Conservation (phyloP, 2,329 filamentous ascomycete genomes). For the Aspergillus tanneri region DNA sequence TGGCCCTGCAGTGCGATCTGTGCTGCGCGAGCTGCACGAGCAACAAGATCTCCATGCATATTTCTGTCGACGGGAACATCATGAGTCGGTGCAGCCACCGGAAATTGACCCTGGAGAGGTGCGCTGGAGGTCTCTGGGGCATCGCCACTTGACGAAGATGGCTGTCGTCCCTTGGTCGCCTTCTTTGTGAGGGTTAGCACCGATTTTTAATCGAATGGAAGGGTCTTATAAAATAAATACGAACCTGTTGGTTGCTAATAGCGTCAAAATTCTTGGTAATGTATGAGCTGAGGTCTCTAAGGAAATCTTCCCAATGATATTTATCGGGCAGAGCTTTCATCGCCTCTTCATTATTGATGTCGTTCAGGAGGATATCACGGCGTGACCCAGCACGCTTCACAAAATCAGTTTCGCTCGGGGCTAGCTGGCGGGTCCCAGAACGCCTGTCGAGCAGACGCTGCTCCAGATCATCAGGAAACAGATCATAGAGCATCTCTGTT, state of each 20-base stretch:
- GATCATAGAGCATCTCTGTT: conserved; percentile 57
- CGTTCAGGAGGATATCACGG: conserved; percentile 57
- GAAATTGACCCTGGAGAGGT: conserved; percentile 45
- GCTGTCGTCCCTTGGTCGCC: conserved; percentile 36
- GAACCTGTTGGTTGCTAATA: conserved; percentile 49
- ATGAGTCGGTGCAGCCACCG: conserved; percentile 39
- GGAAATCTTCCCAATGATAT: conserved; percentile 64
- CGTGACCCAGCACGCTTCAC: conserved; percentile 55
- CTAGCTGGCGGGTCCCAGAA: conserved; percentile 54
- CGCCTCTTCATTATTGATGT: conserved; percentile 53
- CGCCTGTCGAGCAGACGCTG: conserved; percentile 55
- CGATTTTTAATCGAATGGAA: neutral
- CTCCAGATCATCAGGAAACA: conserved; percentile 60
- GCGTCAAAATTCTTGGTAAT: conserved; percentile 59
- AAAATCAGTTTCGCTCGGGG: conserved; percentile 61
- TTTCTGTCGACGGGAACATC: conserved; percentile 43
- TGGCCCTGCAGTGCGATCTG: conserved; percentile 50
- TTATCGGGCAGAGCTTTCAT: conserved; percentile 55
- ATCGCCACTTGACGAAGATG: conserved; percentile 39
- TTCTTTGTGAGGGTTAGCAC: conserved; percentile 32
- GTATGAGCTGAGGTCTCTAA: conserved; percentile 58
- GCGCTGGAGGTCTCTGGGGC: conserved; percentile 36
- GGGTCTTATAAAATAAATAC: conserved; percentile 9
- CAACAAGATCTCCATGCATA: conserved; percentile 47
- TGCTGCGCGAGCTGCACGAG: conserved; percentile 48